Evolutionary conservation across 805 yeast genomes (phyloP), one percentile per base, ranked within the genome.

Genomic region (Pichia rugopelliculosa): DNA sequence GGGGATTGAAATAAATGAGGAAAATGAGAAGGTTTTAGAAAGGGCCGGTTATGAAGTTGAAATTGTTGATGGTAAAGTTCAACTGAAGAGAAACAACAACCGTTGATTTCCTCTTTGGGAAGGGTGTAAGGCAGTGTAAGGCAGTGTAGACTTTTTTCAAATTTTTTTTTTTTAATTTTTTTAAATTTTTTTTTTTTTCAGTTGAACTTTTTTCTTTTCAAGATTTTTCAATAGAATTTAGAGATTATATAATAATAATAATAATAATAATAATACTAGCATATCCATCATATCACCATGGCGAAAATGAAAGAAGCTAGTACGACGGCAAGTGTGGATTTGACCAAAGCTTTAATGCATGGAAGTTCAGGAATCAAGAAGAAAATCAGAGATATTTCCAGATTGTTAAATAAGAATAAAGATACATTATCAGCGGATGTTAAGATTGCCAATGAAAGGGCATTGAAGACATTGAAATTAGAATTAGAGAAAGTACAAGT

Each of bases 311-410:
- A 24, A 34, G 49, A 47, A 20, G 36, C 39, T 3, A 40, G 46
- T 20, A 42, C 48, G 2, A 45, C 45, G 23, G 46, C 42, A 20
- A 40, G 53, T 26, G 67, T 64, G 40, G 63, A 64, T 41, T 53
- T 65, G 17, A 58, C 68, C 1, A 51, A 51, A 13, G 67, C 59
- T 18, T 51, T 65, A 43, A 56, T 53, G 23, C 58, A 54, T 44
- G 69, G 68, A 21, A 53, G 61, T 20, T 55, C 85, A 37, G 84
- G 82, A 57, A 75, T 88, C 53, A 87, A 81, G 65, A 88, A 84
- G 71, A 85, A 84, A 67, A 86, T 91, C 53, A 79, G 98, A 69
- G 96, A 91, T 62, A 72, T 88, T 36, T 83, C 84, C 57, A 75
- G 97, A 56, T 68, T 86, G 18, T 69, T 91, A 50, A 53, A 52